These are phyloP conservation scores for Populus trichocarpa DNA, from an alignment of 441 rosid genomes.

Conservation along the genomic window DNA sequence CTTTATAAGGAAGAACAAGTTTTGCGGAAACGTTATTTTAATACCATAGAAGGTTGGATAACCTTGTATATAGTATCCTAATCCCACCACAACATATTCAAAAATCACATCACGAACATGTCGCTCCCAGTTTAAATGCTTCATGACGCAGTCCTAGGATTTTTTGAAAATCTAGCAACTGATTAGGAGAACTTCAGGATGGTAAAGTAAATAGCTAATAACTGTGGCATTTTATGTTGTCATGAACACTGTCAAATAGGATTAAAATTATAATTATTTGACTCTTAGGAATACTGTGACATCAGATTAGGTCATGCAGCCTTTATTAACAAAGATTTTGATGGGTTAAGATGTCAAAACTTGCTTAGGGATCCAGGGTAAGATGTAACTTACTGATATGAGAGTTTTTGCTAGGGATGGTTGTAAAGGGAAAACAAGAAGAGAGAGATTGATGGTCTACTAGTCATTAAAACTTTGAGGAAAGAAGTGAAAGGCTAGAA, in stretches of 20 bases:
- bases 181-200: neutral
- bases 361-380: neutral
- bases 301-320: neutral
- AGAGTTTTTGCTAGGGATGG: neutral
- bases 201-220: neutral
- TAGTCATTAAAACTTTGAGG: neutral
- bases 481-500: neutral
- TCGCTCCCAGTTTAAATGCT: neutral
- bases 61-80: neutral
- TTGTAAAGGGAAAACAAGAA: neutral
- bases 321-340: neutral
- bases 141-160: neutral
- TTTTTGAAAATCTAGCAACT: neutral
- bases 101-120: neutral
- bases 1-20: conserved; percentile 93
- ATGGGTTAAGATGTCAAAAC: neutral
- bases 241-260: neutral
- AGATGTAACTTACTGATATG: neutral
- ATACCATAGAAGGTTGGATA: conserved; percentile 79
- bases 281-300: neutral
- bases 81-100: neutral
- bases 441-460: neutral
- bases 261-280: neutral
- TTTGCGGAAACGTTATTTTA: conserved; percentile 80
- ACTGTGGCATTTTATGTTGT: neutral